These are phyloP conservation scores for Amyloporia xantha DNA, from an alignment of 768 basidiomycete genomes.

Conservation along the genomic window DNA sequence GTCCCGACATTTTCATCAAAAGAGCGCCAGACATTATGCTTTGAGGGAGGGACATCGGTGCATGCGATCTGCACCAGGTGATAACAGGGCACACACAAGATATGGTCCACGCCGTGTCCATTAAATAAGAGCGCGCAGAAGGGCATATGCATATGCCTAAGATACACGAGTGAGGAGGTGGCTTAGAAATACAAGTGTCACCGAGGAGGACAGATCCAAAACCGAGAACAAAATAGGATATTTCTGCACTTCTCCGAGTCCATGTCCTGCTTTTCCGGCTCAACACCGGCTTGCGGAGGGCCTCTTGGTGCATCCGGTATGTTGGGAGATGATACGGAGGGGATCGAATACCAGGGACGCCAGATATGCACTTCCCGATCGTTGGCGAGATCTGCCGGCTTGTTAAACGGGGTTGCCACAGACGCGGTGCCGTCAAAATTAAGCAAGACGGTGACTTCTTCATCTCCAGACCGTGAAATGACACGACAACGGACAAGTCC, in stretches of 20 bases:
- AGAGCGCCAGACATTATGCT: too few species aligned
- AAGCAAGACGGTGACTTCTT: constrained; percentile 10
- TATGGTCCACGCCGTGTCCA: background rate
- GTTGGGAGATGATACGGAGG: background rate
- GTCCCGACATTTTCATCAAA: too few species aligned
- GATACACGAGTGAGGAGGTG: too few species aligned
- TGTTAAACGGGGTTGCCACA: constrained; percentile 8
- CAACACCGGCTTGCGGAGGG: background rate
- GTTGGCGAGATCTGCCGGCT: constrained; percentile 30
- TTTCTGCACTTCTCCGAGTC: background rate
- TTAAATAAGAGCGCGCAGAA: background rate
- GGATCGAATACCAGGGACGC: constrained; percentile 36
- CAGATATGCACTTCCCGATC: constrained; percentile 40
- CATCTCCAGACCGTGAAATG: constrained; percentile 1
- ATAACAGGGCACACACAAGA: background rate
- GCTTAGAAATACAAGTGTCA: too few species aligned
- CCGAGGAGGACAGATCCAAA: constrained; percentile 5
- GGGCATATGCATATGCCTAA: too few species aligned
- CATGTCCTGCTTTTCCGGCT: background rate
- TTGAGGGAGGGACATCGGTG: too few species aligned
- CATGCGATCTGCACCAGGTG: too few species aligned
- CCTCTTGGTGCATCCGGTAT: background rate
- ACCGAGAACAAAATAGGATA: constrained; percentile 15
- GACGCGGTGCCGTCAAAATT: constrained; percentile 9
- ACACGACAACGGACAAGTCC: constrained; percentile 12